Evolutionary conservation across 148 eudicot genomes (phyloP), one percentile per base, ranked within the genome.

Genomic region (Bassia scoparia): DNA sequence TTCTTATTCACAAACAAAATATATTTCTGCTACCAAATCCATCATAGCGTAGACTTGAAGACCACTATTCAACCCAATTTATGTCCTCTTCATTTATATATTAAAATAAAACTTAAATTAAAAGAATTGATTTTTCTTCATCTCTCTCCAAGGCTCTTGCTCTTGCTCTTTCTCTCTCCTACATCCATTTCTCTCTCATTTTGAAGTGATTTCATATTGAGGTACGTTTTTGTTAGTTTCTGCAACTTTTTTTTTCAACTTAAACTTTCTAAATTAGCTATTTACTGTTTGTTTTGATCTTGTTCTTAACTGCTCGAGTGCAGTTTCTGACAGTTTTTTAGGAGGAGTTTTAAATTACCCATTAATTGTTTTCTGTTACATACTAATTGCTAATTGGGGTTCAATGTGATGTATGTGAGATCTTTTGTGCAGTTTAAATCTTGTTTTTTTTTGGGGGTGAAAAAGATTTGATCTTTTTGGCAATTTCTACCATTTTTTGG

Each of bases 21-120:
- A 11, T 38, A 5, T n/a, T 64, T 20, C 0, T 13, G 16, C 44
- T 41, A 41, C 11, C 8, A 6, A 41, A 41, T 20, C 74, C 29
- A 21, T 58, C 33, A 46, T 66, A 44, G 58, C 72, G 31, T 61
- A 69, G 60, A 79, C 64, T 79, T 68, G 54, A 61, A 58, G 69
- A 52, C 61, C 30, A 79, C 64, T 69, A 43, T 70, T 79, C 72
- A 70, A 79, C 74, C 75, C 49, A 63, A 69, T 74, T 26, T 48
- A 48, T 18, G 4, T 37, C 52, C 61, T 29, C 53, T 15, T 13
- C 37, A 23, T 15, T 67, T 23, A 56, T 27, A n/a, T n/a, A n/a
- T n/a, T n/a, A n/a, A n/a, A n/a, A n/a, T n/a, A n/a, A n/a, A n/a
- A n/a, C n/a, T n/a, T n/a, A n/a, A n/a, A n/a, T n/a, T n/a, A n/a